Evolutionary conservation across 2,329 filamentous ascomycete species (phyloP).

Genomic region (Fusarium sp.): DNA sequence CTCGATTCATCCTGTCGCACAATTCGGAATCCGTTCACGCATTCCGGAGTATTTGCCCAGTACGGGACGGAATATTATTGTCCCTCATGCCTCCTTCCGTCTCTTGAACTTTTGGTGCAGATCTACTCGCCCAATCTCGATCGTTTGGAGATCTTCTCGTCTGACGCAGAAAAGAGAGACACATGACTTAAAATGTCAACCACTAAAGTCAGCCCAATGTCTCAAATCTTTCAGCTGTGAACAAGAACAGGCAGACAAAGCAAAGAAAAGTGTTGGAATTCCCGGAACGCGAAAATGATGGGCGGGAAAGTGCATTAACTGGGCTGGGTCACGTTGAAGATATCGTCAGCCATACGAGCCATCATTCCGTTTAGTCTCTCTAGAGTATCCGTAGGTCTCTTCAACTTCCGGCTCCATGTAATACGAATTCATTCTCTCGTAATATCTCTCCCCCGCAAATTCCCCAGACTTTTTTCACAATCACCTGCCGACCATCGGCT

Average conservation of each 20-base stretch:
- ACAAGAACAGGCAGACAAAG: not conserved
- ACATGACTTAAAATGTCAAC: slow-evolving; percentile 8
- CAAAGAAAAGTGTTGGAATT: not conserved
- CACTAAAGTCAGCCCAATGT: slow-evolving; percentile 26
- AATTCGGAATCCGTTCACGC: not conserved
- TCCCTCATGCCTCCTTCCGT: not conserved
- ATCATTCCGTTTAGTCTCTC: not conserved
- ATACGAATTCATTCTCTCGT: not conserved
- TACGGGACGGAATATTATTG: slow-evolving; percentile 6
- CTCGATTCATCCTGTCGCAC: not conserved
- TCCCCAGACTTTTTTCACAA: slow-evolving; percentile 34
- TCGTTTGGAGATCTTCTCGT: slow-evolving; percentile 24
- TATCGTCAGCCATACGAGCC: slow-evolving; percentile 13
- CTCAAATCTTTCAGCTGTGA: slow-evolving; percentile 13
- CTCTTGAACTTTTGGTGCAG: not conserved
- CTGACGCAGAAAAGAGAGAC: not conserved
- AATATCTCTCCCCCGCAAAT: slow-evolving; percentile 29
- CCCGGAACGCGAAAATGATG: not conserved
- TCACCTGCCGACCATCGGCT: slow-evolving; percentile 39
- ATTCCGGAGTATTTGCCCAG: not conserved
- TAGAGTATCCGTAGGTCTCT: not conserved
- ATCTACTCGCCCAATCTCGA: slow-evolving; percentile 31
- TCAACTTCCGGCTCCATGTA: not conserved
- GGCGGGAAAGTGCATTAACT: slow-evolving; percentile 8
- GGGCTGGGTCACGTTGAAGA: slow-evolving; percentile 10